Conservation (phyloP, 2,329 filamentous ascomycete species). For the Diaporthe ilicicola region DNA sequence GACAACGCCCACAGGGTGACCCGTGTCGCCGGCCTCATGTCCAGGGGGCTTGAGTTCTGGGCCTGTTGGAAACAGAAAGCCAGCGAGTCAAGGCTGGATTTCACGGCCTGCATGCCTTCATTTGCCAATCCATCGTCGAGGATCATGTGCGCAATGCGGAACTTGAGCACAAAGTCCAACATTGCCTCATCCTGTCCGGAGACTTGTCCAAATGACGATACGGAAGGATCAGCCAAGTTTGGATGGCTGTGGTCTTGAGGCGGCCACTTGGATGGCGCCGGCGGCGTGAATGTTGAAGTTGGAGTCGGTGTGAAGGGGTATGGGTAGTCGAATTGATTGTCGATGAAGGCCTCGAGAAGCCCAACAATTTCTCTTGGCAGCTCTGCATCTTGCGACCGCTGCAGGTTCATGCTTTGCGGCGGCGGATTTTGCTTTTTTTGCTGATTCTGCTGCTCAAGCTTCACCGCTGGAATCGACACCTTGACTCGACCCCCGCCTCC, state of each 20-base stretch:
- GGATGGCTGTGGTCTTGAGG: not conserved
- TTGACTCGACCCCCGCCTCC: not conserved
- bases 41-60: not conserved
- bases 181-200: slow-evolving; percentile 10
- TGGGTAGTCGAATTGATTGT: slow-evolving; percentile 17
- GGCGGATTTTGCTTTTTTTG: not conserved
- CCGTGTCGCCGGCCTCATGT: not conserved
- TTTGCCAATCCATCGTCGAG: slow-evolving; percentile 6
- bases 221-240: not conserved
- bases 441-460: not conserved
- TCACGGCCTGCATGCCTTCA: not conserved
- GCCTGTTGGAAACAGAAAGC: slow-evolving; percentile 13
- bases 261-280: slow-evolving; percentile 6
- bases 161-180: slow-evolving; percentile 27
- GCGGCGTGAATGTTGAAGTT: not conserved
- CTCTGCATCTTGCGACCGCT: not conserved
- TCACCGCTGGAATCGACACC: slow-evolving; percentile 16
- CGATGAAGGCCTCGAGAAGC: slow-evolving; percentile 16
- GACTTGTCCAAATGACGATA: not conserved
- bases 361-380: slow-evolving; percentile 4
- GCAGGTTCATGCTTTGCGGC: not conserved
- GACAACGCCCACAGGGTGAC: slow-evolving; percentile 20
- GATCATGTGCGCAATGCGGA: slow-evolving; percentile 22
- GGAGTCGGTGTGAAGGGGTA: not conserved
- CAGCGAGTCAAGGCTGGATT: slow-evolving; percentile 7